Evolutionary conservation across 2,329 filamentous ascomycete species (phyloP), one percentile per base, ranked within the genome.

Genomic region (Cordyceps sp.): DNA sequence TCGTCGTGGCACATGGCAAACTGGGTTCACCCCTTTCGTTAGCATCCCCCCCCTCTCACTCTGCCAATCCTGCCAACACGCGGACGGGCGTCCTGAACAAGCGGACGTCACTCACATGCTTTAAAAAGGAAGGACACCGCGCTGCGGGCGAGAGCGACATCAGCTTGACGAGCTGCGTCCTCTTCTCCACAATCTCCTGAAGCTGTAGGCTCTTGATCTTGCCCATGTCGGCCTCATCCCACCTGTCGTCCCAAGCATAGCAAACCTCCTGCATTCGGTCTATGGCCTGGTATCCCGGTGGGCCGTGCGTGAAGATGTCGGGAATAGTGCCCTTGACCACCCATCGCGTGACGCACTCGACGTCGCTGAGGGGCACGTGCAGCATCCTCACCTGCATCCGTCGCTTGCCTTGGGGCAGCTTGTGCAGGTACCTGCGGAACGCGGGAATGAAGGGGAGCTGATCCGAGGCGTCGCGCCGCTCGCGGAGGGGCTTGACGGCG

Each of bases 1-100:
- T 94, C 82, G 48, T 94, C 84, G 48, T 98, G 85, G 47, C 86
- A 82, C 81, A 93, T 92, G 39, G 85, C 80, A 50, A 90, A 94
- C 79, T 88, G 57, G 67, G 6, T 17, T n/a, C 15, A 4, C 22
- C 22, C 31, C 3, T 5, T 42, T 37, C 36, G 34, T 33, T 22
- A 40, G 29, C 10, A 10, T 15, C 7, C n/a, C n/a, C n/a, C n/a
- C n/a, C n/a, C n/a, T n/a, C n/a, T n/a, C n/a, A n/a, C n/a, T n/a
- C n/a, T n/a, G n/a, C n/a, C n/a, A n/a, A n/a, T n/a, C n/a, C n/a
- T n/a, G n/a, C n/a, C n/a, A n/a, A n/a, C n/a, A n/a, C n/a, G n/a
- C n/a, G n/a, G n/a, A 19, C 6, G 15, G 14, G 13, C 28, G 12
- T 6, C 14, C 5, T 7, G 10, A 9, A n/a, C 10, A 20, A 17